A percentile compares a stretch with the other conserved stretches of the same genome.
phyloP scores from a whole-genome alignment of 257 asterid species.

The Galeopsis tetrahit region DNA sequence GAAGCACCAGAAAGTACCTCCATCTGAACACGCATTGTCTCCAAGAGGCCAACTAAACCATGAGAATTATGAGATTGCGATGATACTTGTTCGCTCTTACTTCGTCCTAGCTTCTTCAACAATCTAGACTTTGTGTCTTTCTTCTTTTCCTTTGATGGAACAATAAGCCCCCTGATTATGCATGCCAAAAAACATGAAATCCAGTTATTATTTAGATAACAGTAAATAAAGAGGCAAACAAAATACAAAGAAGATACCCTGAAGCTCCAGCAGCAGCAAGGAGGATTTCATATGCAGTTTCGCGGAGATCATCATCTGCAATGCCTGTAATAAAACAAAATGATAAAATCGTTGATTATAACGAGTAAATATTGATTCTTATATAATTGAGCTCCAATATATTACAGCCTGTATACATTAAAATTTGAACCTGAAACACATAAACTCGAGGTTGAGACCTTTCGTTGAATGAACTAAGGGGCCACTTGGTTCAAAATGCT shows the following conservation, averaged over 20 bases:
- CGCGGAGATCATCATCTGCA: constrained; percentile 89
- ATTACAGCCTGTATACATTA: not conserved
- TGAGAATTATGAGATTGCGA: constrained; percentile 64
- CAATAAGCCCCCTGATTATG: constrained; percentile 82
- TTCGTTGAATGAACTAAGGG: not conserved
- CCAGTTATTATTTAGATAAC: constrained; percentile 25
- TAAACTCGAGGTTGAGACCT: not conserved
- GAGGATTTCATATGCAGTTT: constrained; percentile 94
- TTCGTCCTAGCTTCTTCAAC: constrained; percentile 87
- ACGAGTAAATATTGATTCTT: not conserved
- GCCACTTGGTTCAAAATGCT: too few relatives aligned
- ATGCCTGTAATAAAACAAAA: constrained; percentile 56
- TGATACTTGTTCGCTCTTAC: constrained; percentile 66
- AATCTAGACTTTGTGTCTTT: constrained; percentile 80
- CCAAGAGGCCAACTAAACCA: constrained; percentile 91
- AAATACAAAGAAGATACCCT: constrained; percentile 56
- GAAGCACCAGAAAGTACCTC: constrained; percentile 60
- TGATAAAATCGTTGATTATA: not conserved
- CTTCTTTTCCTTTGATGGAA: constrained; percentile 90
- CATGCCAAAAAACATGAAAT: constrained; percentile 34
- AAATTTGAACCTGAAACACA: constrained; percentile 19
- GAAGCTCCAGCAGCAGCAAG: constrained; percentile 99
- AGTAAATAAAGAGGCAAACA: constrained; percentile 18
- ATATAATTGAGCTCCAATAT: constrained; percentile 13
- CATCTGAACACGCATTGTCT: constrained; percentile 99